Evolutionary conservation across 257 asterid genomes (phyloP).

Genomic region (Solanum habrochaites): DNA sequence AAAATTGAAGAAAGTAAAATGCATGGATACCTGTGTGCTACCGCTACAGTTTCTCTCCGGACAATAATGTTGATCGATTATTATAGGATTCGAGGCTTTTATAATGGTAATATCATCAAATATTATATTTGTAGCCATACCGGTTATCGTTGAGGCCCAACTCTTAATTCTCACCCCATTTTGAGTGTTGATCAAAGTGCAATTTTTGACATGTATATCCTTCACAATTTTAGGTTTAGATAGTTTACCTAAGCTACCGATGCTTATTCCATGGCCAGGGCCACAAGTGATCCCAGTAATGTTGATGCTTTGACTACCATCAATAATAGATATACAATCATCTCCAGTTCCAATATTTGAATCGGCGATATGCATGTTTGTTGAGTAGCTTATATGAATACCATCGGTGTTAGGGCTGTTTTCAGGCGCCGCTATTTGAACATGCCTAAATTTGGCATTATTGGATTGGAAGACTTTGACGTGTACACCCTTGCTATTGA

Average conservation of each 20-base stretch:
- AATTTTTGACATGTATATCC: background rate
- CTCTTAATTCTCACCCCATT: background rate
- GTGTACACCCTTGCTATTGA: background rate
- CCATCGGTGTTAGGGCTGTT: slow-evolving; percentile 11
- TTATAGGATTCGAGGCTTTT: background rate
- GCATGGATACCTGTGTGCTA: background rate
- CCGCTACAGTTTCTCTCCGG: background rate
- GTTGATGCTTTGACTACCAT: background rate
- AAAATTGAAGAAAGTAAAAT: background rate
- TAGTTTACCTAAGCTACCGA: background rate
- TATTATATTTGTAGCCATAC: background rate
- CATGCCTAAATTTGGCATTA: background rate
- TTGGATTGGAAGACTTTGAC: background rate
- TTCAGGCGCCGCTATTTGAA: background rate
- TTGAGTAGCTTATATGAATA: slow-evolving; percentile 2
- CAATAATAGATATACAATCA: background rate
- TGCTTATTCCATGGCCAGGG: background rate
- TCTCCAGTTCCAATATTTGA: background rate
- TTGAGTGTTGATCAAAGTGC: background rate
- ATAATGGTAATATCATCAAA: background rate
- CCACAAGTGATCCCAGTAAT: background rate
- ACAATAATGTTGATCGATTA: background rate
- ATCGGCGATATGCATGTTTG: background rate
- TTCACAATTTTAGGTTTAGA: background rate
- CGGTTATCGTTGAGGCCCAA: background rate